A percentile compares a stretch with the other conserved stretches of the same genome.
phyloP scores from a whole-genome alignment of 106 monocot species.

The Dioscorea alata region DNA sequence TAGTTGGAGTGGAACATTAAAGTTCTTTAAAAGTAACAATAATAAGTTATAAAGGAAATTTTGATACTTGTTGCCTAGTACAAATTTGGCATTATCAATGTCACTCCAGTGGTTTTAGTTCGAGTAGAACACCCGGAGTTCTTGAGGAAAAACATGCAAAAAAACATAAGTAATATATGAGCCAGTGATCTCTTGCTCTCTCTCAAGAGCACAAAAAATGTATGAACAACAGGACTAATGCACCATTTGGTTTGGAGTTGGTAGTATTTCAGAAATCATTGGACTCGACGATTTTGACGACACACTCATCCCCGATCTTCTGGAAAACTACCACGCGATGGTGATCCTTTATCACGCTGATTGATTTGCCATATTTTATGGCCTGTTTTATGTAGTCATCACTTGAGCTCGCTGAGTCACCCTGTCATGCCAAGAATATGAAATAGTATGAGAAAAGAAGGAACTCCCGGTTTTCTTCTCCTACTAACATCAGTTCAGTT shows the following conservation, averaged over 20 bases:
- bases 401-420: conserved; percentile 23
- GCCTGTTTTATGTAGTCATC: conserved; percentile 29
- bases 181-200: no score
- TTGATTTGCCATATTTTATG: conserved; percentile 30
- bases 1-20: no score
- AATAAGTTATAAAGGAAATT: no score
- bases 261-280: conserved; percentile 12
- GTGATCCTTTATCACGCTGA: conserved; percentile 27
- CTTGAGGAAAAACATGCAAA: no score
- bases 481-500: not conserved
- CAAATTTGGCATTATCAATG: no score
- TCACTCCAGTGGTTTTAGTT: no score
- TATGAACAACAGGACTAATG: no score
- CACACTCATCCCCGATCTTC: conserved; percentile 34
- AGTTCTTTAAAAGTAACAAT: no score
- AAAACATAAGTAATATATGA: no score
- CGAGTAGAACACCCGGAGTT: no score
- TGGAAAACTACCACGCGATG: conserved; percentile 36
- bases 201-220: no score
- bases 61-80: not conserved
- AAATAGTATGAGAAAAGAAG: not conserved
- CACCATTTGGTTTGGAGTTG: no score
- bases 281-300: conserved; percentile 39
- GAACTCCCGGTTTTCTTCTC: not conserved
- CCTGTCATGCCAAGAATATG: conserved; percentile 21